Evolutionary conservation across 371 early-diverging fungal species (phyloP), one percentile per base, ranked within the genome.

Genomic region (Basidiobolus heterosporus): DNA sequence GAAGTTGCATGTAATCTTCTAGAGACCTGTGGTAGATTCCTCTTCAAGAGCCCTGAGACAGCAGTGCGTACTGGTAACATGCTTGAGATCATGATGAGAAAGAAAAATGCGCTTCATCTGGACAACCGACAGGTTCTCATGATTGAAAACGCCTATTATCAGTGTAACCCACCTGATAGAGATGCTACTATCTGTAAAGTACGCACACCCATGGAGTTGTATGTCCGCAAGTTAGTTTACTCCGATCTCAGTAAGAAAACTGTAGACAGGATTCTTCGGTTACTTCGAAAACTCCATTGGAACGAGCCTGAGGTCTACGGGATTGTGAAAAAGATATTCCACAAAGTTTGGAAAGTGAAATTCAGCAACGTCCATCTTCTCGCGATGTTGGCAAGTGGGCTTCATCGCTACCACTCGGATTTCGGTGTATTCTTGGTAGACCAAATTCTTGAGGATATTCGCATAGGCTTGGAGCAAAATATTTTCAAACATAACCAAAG

Each of bases 111-210:
- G 9, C 74, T 80, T 40, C 79, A 84, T 54, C 53, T 93, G 22
- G 96, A 97, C 55, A 81, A 70, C 42, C 75, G 91, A 8, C 81
- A 84, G 36, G 54, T 69, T 4, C 51, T 90, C 45, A 82, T 96
- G 79, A 79, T 97, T 36, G 93, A 95, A 30, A 92, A 91, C 56
- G 94, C 94, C 0, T 88, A 79, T 51, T 85, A 85, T 55, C 81
- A 80, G 56, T 91, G 88, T 50, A 82, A 86, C 56, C 94, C 88
- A 3, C 88, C 85, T 0, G 84, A 82, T 38, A 61, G 65, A 22
- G 57, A 65, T 1, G 70, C 79, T 1, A 60, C 68, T 18, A 59
- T 65, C 21, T 62, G 66, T 38, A 86, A 87, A 46, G 66, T 71
- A 16, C 72, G 87, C 7, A 49, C 82, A 0, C 73, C 82, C 0